These are phyloP conservation scores for Leucocoprinus leucothites DNA, from an alignment of 768 basidiomycete genomes.

Conservation along the genomic window DNA sequence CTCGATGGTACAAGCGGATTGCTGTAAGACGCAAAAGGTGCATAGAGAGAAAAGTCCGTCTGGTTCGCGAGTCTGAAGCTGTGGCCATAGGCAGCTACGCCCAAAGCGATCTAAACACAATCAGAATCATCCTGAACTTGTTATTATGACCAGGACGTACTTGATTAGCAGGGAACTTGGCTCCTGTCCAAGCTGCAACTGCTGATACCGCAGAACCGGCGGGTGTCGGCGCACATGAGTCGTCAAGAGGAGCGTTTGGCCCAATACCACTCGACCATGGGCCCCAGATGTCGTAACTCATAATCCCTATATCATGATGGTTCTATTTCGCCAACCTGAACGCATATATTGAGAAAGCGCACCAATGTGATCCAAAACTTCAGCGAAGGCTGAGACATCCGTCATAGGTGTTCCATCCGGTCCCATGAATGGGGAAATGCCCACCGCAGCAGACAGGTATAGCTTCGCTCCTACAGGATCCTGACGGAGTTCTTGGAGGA, in stretches of 20 bases:
- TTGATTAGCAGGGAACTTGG: conserved; percentile 65
- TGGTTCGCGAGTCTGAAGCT: conserved; percentile 48
- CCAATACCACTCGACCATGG: conserved; percentile 56
- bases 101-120: conserved; percentile 58
- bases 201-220: conserved; percentile 72
- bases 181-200: conserved; percentile 66
- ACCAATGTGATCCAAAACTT: conserved; percentile 49
- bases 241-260: conserved; percentile 80
- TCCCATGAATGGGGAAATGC: conserved; percentile 33
- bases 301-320: conserved; percentile 38
- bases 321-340: background rate
- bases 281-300: conserved; percentile 59
- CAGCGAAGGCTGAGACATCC: conserved; percentile 68
- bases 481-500: conserved; percentile 66
- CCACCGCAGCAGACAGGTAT: conserved; percentile 47
- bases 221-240: conserved; percentile 56
- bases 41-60: conserved; percentile 39
- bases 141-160: conserved; percentile 15
- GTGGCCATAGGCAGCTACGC: conserved; percentile 80
- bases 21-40: conserved; percentile 39
- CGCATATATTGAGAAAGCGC: conserved; percentile 5
- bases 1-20: conserved; percentile 34
- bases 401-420: conserved; percentile 53
- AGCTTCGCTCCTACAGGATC: conserved; percentile 46
- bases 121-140: background rate